Evolutionary conservation across 176 grass and related monocot genomes (phyloP), one percentile per base, ranked within the genome.

Genomic region (bread wheat (Triticum aestivum)): DNA sequence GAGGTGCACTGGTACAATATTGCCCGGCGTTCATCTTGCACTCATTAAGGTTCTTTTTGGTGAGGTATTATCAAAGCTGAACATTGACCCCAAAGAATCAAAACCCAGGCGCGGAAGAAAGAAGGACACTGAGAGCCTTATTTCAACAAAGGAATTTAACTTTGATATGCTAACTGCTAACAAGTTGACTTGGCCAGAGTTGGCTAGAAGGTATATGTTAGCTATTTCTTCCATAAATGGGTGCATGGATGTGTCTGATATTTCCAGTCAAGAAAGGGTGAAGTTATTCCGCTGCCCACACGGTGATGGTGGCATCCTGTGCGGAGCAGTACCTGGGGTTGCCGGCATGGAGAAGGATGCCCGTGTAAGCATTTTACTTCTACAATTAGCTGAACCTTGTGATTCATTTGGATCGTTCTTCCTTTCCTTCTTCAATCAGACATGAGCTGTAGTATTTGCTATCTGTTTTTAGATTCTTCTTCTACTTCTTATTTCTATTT

Each of bases 261-360:
- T 94, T 82, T 96, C 89, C 61, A 91, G 87, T 84, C 15, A 88
- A 77, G 97, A 99, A 89, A 90, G 92, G 45, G 77, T 96, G 72
- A 99, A 99, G 81, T 83, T 96, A 72, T 92, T 94, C 84, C 94
- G 97, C 82, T 94, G 93, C 63, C 91, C 94, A 82, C 92, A 96
- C 79, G 94, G 97, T 37, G 97, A 96, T 86, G 97, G 97, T 24
- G 97, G 97, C 79, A 84, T 94, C 23, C 83, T 99, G 34, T 99
- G 94, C 69, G 94, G 97, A 73, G 90, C 97, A 51, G 39, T 96
- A 61, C 93, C 89, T 80, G 97, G 97, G 63, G 92, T 99, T 88
- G 65, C 85, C 85, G 94, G 94, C 77, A 99, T 99, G 89, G 93
- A 99, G 78, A 89, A 95, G 42, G 97, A 99, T 89, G 92, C 97